Evolutionary conservation across 169 alveolate species (phyloP), one percentile per base, ranked within the genome.

Genomic region (Perkinsus marinus): DNA sequence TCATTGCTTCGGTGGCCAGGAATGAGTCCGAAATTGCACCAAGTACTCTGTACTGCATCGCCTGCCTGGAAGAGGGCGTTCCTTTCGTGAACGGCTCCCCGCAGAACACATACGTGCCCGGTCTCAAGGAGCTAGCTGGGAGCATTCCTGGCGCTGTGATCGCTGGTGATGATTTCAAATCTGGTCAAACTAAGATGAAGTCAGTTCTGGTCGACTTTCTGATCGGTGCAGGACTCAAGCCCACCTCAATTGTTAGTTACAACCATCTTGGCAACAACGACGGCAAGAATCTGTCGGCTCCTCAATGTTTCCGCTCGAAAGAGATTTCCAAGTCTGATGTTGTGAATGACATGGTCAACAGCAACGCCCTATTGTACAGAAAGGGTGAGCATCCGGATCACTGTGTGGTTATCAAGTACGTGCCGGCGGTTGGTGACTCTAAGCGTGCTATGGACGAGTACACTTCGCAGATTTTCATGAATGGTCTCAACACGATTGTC

Each of bases 261-360:
- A 97, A 97, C 92, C 98, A 96, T 93, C 94, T 97, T 57, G 99
- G 99, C 68, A 97, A 97, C 95, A 97, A 97, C 94, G 99, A 97
- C 93, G 98, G 98, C 68, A 95, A 95, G 93, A 97, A 96, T 93
- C 94, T 97, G 37, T 94, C 96, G 37, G 95, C 95, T 68, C 97
- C 95, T 68, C 93, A 94, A 69, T 96, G 97, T 79, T 96, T 96
- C 96, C 93, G 95, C 93, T 95, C 97, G 39, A 96, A 96, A 93
- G 97, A 96, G 95, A 94, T 96, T 36, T 94, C 98, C 57, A 97
- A 97, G 93, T 95, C 97, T 68, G 96, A 96, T 68, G 97, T 97
- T 39, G 95, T 97, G 30, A 97, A 96, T 93, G 99, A 96, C 92
- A 96, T 96, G 90, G 95, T 97, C 7, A 94, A 94, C 89, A 94